Percentiles rank a stretch among this genome's conserved stretches.
phyloP scores from a whole-genome alignment of 2,329 filamentous ascomycete genomes.

The Fusarium newnesense region DNA sequence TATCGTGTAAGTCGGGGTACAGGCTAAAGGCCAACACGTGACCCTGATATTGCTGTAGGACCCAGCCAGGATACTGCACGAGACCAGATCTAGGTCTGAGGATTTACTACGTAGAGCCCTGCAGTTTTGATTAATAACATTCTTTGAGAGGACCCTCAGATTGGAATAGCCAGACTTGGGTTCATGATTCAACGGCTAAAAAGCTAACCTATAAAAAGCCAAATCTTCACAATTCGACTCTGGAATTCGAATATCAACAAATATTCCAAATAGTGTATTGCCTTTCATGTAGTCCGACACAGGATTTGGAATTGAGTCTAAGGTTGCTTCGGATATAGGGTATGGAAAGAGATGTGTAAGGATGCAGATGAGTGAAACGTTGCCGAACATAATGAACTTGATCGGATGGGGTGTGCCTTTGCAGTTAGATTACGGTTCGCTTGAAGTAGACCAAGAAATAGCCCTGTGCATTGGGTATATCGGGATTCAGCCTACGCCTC shows the following conservation, averaged over 20 bases:
- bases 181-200: too few species aligned
- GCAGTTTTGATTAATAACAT: not conserved
- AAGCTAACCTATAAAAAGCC: not conserved
- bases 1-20: not conserved
- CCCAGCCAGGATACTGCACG: not conserved
- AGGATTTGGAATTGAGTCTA: not conserved
- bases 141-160: not conserved
- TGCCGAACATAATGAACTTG: not conserved
- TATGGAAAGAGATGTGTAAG: not conserved
- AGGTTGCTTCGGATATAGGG: not conserved
- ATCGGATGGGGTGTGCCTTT: not conserved
- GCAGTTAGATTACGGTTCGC: not conserved
- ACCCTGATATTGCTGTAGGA: not conserved
- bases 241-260: not conserved
- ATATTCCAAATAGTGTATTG: not conserved
- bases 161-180: not conserved
- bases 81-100: not conserved
- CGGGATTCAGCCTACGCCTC: not conserved
- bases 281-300: not conserved
- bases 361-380: not conserved
- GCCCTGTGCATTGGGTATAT: not conserved
- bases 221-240: not conserved
- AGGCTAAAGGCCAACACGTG: conserved; percentile 31
- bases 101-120: not conserved
- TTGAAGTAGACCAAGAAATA: not conserved